phyloP scores from a whole-genome alignment of 768 basidiomycete genomes.

The Boletus sensibilis region DNA sequence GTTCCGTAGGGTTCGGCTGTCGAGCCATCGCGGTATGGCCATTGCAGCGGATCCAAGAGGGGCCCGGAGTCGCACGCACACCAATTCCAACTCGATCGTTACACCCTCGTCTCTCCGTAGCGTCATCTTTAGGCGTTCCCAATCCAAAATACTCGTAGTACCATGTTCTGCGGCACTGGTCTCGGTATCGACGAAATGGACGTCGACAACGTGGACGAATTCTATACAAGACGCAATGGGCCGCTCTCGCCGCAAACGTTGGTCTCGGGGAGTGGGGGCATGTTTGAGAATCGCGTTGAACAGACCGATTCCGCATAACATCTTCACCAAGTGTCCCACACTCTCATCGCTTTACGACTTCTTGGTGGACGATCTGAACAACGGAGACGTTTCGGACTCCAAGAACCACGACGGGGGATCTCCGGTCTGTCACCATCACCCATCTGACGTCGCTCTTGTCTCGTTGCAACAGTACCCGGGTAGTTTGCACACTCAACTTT shows the following conservation, averaged over 20 bases:
- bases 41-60: conserved; percentile 28
- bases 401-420: neutral
- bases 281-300: conserved; percentile 42
- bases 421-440: neutral
- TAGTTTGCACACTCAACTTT: conserved; percentile 41
- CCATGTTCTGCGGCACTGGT: conserved; percentile 2
- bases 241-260: conserved; percentile 41
- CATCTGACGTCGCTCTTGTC: conserved; percentile 32
- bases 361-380: conserved; percentile 2
- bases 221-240: conserved; percentile 2
- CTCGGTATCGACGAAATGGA: conserved; percentile 8
- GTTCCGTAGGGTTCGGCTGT: conserved; percentile 56
- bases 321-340: conserved; percentile 44
- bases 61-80: conserved; percentile 17
- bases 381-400: neutral
- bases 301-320: conserved; percentile 42
- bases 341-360: conserved; percentile 24
- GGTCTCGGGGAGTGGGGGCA: conserved; percentile 30
- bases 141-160: conserved; percentile 25
- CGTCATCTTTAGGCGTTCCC: conserved; percentile 30
- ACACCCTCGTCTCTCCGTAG: conserved; percentile 25
- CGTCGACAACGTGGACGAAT: conserved; percentile 1
- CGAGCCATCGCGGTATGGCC: conserved; percentile 43
- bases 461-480: conserved; percentile 37
- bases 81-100: conserved; percentile 29